Evolutionary conservation across 305 asterid genomes (phyloP), one percentile per base, ranked within the genome.

Genomic region (Rubia occidens): DNA sequence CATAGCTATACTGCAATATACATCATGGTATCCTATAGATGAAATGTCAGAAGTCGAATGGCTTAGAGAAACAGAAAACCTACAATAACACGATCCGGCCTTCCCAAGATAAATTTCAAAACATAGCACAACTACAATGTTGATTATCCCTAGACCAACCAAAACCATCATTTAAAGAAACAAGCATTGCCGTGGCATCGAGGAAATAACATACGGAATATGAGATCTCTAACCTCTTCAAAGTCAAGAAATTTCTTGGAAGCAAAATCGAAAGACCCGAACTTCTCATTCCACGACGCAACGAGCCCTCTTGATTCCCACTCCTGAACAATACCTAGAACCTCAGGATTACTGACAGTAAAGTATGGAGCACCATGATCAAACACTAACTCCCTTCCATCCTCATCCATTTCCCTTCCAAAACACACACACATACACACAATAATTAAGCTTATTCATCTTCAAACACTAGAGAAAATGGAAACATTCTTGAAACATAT

Each of bases 351-450:
- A 56, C 43, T 74, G 49, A 82, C 83, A 55, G 88, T 40, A 71
- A 91, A 91, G 71, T 82, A 91, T 32, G 96, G 93, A 21, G 95
- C 93, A 54, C 98, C 98, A 60, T 88, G 96, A 75, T 91, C 96
- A 69, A 91, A 91, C 71, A 67, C 49, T 53, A 89, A 79, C 84
- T 86, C 98, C 77, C 81, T 82, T 74, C 98, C 96, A 81, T 90
- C 95, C 71, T 88, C 96, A 72, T 75, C 73, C 64, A 24, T 72
- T 71, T 89, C 98, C 77, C 96, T 91, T 56, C 10, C 56, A 56
- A 56, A 56, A 56, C 32, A 56, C 61, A 45, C 24, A 5, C 20
- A 60, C 60, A 60, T 53, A 35, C 32, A 40, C 24, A 5, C 21
- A 40, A 64, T 9, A 6, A 39, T 20, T 40, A 37, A 17, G 18